Conservation (phyloP, 2,329 filamentous ascomycete species). For the Nothophaeocryptopus gaeumannii region DNA sequence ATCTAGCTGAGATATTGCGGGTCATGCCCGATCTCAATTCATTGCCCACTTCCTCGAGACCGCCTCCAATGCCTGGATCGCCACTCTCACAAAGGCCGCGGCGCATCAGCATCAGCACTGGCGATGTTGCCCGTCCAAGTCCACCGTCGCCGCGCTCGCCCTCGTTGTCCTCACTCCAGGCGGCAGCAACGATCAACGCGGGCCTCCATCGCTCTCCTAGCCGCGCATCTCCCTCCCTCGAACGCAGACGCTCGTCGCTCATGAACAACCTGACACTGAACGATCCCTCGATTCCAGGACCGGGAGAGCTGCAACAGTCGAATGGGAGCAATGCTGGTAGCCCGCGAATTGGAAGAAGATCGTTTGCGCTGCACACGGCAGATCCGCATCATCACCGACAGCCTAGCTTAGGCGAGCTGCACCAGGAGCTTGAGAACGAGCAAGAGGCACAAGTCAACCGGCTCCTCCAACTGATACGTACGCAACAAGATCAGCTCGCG, state of each 20-base stretch:
- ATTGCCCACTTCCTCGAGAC: conserved; percentile 37
- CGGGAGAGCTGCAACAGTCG: conserved; percentile 63
- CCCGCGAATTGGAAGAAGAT: conserved; percentile 23
- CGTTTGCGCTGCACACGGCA: conserved; percentile 45
- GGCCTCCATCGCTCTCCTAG: conserved; percentile 51
- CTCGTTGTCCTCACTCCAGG: conserved; percentile 67
- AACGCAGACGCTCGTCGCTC: conserved; percentile 65
- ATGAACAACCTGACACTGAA: conserved; percentile 73
- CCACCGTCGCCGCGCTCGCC: conserved; percentile 62
- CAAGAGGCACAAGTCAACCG: conserved; percentile 79
- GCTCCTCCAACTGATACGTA: conserved; percentile 69
- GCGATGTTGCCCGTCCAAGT: conserved; percentile 40
- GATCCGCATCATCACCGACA: conserved; percentile 61
- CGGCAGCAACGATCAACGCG: conserved; percentile 74
- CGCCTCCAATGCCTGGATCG: conserved; percentile 34
- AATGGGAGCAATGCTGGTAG: conserved; percentile 30
- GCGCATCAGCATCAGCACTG: conserved; percentile 35
- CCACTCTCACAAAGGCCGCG: conserved; percentile 30
- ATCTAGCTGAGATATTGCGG: neutral
- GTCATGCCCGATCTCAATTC: conserved; percentile 56
- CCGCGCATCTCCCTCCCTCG: conserved; percentile 44
- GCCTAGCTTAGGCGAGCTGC: conserved; percentile 71
- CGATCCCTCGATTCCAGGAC: conserved; percentile 64
- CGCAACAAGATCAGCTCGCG: conserved; percentile 69
- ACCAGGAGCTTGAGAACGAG: conserved; percentile 75